Percentiles rank a stretch among this genome's conserved stretches.
Conservation (phyloP, 2,329 filamentous ascomycete genomes). For the Blumeriella jaapii region DNA sequence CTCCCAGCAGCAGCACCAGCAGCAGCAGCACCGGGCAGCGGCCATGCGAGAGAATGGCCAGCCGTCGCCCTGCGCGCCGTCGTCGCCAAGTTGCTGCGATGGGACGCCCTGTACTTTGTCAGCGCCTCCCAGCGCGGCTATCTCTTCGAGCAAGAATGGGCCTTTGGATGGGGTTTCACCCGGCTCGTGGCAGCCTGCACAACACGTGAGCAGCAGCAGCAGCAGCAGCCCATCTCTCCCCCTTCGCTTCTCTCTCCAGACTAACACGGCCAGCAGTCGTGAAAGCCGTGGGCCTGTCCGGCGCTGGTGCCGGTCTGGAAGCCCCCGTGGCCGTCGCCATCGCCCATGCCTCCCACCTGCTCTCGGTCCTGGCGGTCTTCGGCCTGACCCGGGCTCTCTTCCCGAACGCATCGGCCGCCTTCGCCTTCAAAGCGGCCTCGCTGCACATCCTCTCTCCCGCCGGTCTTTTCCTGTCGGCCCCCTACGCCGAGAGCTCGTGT, state of each 20-base stretch:
- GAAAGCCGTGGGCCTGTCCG: conserved; percentile 19
- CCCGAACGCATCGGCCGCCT: conserved; percentile 27
- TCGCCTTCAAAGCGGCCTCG: conserved; percentile 56
- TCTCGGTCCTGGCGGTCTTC: conserved; percentile 64
- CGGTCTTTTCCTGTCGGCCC: conserved; percentile 78
- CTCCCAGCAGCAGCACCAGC: no score
- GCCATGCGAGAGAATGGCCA: conserved; percentile 13
- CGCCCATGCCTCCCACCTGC: conserved; percentile 63
- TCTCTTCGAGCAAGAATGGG: conserved; percentile 75
- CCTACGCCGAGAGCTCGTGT: conserved; percentile 73
- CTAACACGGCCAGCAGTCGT: conserved; percentile 18
- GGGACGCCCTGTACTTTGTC: conserved; percentile 73
- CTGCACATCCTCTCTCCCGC: conserved; percentile 80
- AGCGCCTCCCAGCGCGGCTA: conserved; percentile 52
- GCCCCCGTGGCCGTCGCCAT: conserved; percentile 50
- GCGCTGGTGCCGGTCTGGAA: conserved; percentile 30
- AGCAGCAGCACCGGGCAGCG: no score
- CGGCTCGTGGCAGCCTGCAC: conserved; percentile 28
- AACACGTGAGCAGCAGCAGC: conserved; percentile 16
- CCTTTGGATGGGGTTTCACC: conserved; percentile 52
- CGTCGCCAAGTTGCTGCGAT: conserved; percentile 49
- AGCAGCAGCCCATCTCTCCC: neutral
- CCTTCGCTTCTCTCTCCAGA: neutral
- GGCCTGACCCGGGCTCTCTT: conserved; percentile 49
- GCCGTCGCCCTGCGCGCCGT: conserved; percentile 16